phyloP scores from a whole-genome alignment of 257 asterid genomes.

The Solanum ossicruentum region DNA sequence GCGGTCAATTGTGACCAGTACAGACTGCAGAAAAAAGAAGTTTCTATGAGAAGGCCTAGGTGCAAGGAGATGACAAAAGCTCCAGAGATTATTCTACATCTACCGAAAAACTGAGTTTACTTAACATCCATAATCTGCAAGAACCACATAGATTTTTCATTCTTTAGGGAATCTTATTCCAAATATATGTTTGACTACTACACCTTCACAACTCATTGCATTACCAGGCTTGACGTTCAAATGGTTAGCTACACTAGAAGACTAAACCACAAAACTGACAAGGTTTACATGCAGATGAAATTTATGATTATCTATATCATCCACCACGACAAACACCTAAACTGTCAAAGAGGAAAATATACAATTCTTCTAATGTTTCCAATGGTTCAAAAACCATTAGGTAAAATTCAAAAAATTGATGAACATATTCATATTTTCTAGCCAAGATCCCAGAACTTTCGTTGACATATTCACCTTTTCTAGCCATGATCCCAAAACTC shows the following conservation, averaged over 20 bases:
- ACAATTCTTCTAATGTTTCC: neutral
- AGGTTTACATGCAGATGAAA: neutral
- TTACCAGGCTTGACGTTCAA: neutral
- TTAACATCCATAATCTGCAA: neutral
- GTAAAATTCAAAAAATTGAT: neutral
- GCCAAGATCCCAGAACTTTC: neutral
- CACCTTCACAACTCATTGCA: neutral
- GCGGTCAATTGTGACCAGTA: conserved; percentile 88
- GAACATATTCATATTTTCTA: neutral
- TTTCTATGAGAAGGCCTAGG: neutral
- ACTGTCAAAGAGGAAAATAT: neutral
- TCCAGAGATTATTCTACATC: neutral
- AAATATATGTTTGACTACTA: neutral
- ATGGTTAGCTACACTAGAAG: neutral
- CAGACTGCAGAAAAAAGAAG: conserved; percentile 60
- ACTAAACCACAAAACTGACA: neutral
- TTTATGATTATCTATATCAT: neutral
- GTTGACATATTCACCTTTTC: neutral
- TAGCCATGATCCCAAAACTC: neutral
- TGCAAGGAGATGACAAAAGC: neutral
- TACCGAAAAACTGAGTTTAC: neutral
- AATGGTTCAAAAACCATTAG: neutral
- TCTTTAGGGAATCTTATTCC: neutral
- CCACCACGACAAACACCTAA: neutral
- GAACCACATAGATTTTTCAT: neutral